Evolutionary conservation across 2,329 filamentous ascomycete species (phyloP), one percentile per base, ranked within the genome.

Genomic region (Chrysoporthe puriensis): DNA sequence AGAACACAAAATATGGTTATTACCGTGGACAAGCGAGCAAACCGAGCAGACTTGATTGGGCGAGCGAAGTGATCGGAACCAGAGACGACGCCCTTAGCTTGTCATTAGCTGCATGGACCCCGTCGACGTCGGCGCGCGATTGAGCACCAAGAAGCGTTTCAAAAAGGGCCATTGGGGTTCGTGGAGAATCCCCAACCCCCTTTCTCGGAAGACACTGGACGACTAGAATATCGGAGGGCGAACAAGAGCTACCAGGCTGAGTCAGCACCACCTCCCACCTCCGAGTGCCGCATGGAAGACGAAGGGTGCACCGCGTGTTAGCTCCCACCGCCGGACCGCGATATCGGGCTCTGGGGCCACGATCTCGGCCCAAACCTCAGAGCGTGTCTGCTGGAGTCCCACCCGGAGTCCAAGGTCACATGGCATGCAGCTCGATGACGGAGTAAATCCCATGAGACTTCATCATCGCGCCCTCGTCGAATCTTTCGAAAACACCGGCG

Each of bases 41-140:
- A 61, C 57, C 40, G 18, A 62, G 50, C n/a, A 21, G 26, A 57
- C 34, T 46, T 69, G 59, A 69, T 69, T 69, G 67, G 67, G 40
- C 26, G 3, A 56, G 16, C 14, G 42, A 43, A 60, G 61, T 58
- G 56, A 60, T 44, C 64, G 40, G 64, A 52, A 42, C 67, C 52
- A 60, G 46, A 18, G 46, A 57, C 46, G 32, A 26, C 26, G 26
- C 26, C 54, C 64, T 46, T 66, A 66, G 42, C 14, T 32, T 42
- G 64, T 34, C 36, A 61, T 57, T 63, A 66, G 52, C 61, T 36
- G 63, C 59, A 57, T 21, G 4, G 16, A 13, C 16, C 32, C 52
- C 54, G 14, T 57, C 50, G 13, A 18, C 13, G 2, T 57, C 34
- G 58, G 50, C 34, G 62, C 65, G 60, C 60, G 34, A 61, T 18